Conservation (phyloP, 1,284 basidiomycete species). For the Irpex sp. region DNA sequence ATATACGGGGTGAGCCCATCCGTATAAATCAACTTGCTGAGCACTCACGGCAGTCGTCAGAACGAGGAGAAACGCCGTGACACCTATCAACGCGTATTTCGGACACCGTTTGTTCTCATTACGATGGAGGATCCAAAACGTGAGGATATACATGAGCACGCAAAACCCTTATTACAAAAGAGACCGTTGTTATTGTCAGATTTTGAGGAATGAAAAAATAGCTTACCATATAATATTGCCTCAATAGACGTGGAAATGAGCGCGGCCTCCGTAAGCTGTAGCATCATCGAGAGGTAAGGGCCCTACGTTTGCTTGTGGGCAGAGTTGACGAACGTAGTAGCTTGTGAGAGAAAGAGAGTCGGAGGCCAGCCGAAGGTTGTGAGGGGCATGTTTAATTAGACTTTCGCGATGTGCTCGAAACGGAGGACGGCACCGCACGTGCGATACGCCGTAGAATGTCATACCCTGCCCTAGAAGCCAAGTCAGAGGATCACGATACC, state of each 20-base stretch:
- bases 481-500: neutral
- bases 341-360: neutral
- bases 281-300: neutral
- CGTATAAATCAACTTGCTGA: neutral
- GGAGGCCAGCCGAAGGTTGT: neutral
- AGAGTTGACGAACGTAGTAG: neutral
- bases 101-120: slow-evolving; percentile 22
- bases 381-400: too few species aligned
- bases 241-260: slow-evolving; percentile 33
- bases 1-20: neutral
- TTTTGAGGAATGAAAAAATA: neutral
- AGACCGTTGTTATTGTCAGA: neutral
- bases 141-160: slow-evolving; percentile 34
- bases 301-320: neutral
- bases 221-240: slow-evolving; percentile 34
- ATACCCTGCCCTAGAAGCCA: neutral
- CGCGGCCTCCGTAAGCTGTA: slow-evolving; percentile 23
- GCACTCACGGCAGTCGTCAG: slow-evolving; percentile 32
- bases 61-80: slow-evolving; percentile 25
- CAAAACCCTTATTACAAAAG: slow-evolving; percentile 29
- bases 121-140: slow-evolving; percentile 33
- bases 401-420: too few species aligned
- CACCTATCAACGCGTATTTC: slow-evolving; percentile 24
- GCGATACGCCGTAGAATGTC: too few species aligned
- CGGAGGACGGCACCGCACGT: too few species aligned